phyloP scores from a whole-genome alignment of 495 filamentous ascomycete genomes.

The Extremus antarcticus region DNA sequence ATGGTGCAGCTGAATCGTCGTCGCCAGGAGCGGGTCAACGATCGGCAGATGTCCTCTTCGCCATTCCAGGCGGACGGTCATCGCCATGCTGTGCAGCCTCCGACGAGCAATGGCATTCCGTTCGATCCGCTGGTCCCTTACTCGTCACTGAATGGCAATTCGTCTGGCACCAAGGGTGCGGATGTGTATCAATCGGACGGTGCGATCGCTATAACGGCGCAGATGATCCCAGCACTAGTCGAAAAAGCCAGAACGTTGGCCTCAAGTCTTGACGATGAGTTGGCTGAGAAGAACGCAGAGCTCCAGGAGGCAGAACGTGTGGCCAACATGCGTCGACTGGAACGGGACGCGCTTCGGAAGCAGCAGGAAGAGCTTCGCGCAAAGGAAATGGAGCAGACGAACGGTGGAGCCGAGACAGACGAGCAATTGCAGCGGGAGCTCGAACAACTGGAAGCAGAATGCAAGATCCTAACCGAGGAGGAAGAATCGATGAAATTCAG shows the following conservation, averaged over 20 bases:
- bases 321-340: conserved; percentile 40
- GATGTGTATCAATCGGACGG: conserved; percentile 37
- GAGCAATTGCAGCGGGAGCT: conserved; percentile 48
- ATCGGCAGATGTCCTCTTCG: conserved; percentile 47
- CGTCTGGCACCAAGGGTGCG: conserved; percentile 25
- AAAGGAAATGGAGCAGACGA: conserved; percentile 33
- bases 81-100: conserved; percentile 7
- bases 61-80: conserved; percentile 47
- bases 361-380: conserved; percentile 41
- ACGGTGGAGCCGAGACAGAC: conserved; percentile 42
- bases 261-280: conserved; percentile 46
- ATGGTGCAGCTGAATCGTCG: conserved; percentile 47
- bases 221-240: conserved; percentile 45
- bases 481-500: conserved; percentile 27
- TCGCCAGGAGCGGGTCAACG: conserved; percentile 29
- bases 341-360: conserved; percentile 40
- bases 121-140: conserved; percentile 8
- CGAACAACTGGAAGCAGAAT: conserved; percentile 46
- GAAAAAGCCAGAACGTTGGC: conserved; percentile 50
- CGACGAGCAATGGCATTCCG: conserved; percentile 8
- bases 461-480: conserved; percentile 67
- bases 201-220: conserved; percentile 46
- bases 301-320: conserved; percentile 48
- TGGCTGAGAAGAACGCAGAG: conserved; percentile 48
- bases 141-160: conserved; percentile 26